A percentile compares a stretch with the other conserved stretches of the same genome.
These are phyloP conservation scores for Sisymbrium altissimum DNA, from an alignment of 345 rosid species.

Conservation along the genomic window DNA sequence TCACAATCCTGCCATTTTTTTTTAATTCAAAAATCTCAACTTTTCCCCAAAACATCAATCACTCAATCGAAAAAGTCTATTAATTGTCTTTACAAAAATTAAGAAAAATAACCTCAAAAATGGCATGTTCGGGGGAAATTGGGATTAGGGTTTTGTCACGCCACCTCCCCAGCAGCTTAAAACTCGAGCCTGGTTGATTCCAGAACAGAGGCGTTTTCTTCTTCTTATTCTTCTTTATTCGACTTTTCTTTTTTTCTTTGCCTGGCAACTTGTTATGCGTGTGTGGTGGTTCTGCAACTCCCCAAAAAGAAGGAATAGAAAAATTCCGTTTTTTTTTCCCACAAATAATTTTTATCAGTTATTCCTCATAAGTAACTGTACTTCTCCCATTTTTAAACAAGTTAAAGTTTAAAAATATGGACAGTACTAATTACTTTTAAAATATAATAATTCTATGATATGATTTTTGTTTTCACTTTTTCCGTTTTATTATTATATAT, in stretches of 20 bases:
- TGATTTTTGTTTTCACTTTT: not conserved
- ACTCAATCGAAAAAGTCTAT: not conserved
- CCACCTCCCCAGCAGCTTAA: slow-evolving; percentile 19
- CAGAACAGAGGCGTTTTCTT: not conserved
- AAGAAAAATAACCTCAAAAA: slow-evolving; percentile 40
- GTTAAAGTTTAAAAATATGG: not conserved
- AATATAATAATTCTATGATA: not conserved
- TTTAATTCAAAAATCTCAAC: not conserved
- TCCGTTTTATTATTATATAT: not conserved
- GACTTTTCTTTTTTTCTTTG: not conserved
- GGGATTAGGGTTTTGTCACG: slow-evolving; percentile 26
- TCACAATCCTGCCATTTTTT: slow-evolving; percentile 30
- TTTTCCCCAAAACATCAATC: not conserved
- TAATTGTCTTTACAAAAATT: not conserved
- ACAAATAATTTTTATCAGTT: not conserved
- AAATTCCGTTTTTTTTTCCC: not conserved
- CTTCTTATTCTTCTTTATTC: slow-evolving; percentile 15
- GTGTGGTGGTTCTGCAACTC: slow-evolving; percentile 37
- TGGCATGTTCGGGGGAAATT: slow-evolving; percentile 41
- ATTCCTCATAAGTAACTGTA: not conserved
- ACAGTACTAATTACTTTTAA: not conserved
- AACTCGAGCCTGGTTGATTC: slow-evolving; percentile 4
- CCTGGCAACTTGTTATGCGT: slow-evolving; percentile 3
- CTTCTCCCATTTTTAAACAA: not conserved
- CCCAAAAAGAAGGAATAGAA: slow-evolving; percentile 31